Percentiles rank a stretch among this genome's conserved stretches.
These are phyloP conservation scores for Claviceps pazoutovae DNA, from an alignment of 2,329 filamentous ascomycete species.

Conservation along the genomic window DNA sequence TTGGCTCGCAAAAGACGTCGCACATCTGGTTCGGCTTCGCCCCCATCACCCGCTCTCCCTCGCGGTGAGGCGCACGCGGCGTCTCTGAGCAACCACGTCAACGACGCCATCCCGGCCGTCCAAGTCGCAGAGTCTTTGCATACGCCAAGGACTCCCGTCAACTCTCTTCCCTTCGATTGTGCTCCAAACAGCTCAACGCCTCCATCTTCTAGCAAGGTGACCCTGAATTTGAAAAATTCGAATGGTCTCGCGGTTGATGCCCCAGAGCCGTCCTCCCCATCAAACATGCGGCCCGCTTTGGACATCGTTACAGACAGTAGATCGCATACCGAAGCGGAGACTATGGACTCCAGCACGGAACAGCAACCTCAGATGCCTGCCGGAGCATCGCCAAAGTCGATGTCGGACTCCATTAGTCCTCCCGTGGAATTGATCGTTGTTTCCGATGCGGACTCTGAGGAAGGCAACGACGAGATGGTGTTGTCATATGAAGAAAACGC, in stretches of 20 bases:
- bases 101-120: constrained; percentile 14
- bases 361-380: background rate
- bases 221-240: constrained; percentile 42
- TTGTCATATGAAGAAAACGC: constrained; percentile 20
- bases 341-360: background rate
- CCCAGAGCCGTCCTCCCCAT: background rate
- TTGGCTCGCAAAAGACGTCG: constrained; percentile 48
- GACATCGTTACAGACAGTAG: background rate
- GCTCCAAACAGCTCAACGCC: constrained; percentile 18
- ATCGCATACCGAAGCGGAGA: background rate
- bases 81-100: background rate
- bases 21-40: constrained; percentile 42
- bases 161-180: constrained; percentile 4
- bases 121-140: background rate
- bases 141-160: constrained; percentile 23
- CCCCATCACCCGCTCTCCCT: constrained; percentile 32
- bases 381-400: constrained; percentile 9
- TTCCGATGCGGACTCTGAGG: constrained; percentile 16
- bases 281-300: background rate
- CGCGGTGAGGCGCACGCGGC: background rate
- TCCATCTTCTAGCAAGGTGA: constrained; percentile 42
- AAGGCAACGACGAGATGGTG: constrained; percentile 15
- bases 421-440: constrained; percentile 29
- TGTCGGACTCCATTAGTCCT: constrained; percentile 27
- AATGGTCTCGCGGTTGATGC: constrained; percentile 6